These are phyloP conservation scores for Colletotrichum shisoi DNA, from an alignment of 2,329 filamentous ascomycete species.

Conservation along the genomic window DNA sequence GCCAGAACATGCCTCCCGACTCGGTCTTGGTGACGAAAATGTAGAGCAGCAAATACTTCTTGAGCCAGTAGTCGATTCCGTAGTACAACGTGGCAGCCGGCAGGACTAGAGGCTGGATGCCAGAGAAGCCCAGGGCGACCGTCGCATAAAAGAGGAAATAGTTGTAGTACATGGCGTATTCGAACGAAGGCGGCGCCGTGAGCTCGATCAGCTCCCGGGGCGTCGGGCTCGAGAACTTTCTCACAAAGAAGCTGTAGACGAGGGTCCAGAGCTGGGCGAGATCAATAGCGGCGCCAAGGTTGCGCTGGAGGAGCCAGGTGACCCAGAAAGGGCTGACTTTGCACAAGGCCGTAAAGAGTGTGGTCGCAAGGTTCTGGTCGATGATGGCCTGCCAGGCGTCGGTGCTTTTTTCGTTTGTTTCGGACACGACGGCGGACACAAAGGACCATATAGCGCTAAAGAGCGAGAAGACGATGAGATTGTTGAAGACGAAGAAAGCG, in stretches of 20 bases:
- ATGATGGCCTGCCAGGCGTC: slow-evolving; percentile 75
- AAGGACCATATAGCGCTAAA: slow-evolving; percentile 86
- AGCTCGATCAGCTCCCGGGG: slow-evolving; percentile 90
- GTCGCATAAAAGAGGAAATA: slow-evolving; percentile 96
- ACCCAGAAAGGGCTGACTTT: slow-evolving; percentile 91
- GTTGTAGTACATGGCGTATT: slow-evolving; percentile 97
- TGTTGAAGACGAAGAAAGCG: slow-evolving; percentile 97
- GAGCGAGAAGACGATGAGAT: slow-evolving; percentile 89
- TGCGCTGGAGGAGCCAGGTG: slow-evolving; percentile 89
- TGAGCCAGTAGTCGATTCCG: slow-evolving; percentile 82
- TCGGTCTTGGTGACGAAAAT: slow-evolving; percentile 97
- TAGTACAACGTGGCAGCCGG: slow-evolving; percentile 91
- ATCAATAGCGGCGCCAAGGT: slow-evolving; percentile 91
- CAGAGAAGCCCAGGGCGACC: slow-evolving; percentile 83
- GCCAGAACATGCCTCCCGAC: slow-evolving; percentile 92
- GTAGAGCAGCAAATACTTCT: slow-evolving; percentile 94
- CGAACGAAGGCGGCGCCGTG: slow-evolving; percentile 89
- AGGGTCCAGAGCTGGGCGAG: slow-evolving; percentile 87
- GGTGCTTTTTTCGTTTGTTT: slow-evolving; percentile 60
- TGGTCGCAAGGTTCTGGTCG: slow-evolving; percentile 67
- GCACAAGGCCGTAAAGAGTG: slow-evolving; percentile 78
- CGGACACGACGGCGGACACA: slow-evolving; percentile 69
- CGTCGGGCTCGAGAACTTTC: slow-evolving; percentile 85
- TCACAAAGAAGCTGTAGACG: slow-evolving; percentile 82
- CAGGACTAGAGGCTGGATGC: slow-evolving; percentile 86